phyloP scores from a whole-genome alignment of 2,329 filamentous ascomycete genomes.

The Pseudogymnoascus pannorum region DNA sequence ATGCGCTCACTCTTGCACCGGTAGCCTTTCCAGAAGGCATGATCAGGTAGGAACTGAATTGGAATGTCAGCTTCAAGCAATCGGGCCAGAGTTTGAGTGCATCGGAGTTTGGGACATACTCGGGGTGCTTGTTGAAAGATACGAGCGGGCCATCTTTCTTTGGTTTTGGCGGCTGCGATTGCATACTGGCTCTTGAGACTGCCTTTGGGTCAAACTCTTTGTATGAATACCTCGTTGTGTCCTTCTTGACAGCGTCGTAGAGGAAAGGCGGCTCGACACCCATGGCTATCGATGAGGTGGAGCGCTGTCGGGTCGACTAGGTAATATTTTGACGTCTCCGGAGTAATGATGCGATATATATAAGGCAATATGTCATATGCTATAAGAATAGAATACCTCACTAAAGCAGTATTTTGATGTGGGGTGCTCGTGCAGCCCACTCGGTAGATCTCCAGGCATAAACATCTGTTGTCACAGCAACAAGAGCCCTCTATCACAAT shows the following conservation, averaged over 20 bases:
- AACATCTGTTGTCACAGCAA: conserved; percentile 7
- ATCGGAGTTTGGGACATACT: conserved; percentile 48
- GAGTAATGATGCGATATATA: neutral
- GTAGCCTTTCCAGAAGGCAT: conserved; percentile 54
- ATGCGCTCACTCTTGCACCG: conserved; percentile 59
- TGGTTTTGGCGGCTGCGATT: conserved; percentile 51
- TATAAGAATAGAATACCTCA: neutral
- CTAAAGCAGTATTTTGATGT: neutral
- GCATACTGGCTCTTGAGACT: conserved; percentile 70
- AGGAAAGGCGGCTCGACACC: conserved; percentile 61
- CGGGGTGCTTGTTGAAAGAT: conserved; percentile 78
- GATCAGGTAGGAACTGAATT: conserved; percentile 47
- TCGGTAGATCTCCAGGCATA: neutral
- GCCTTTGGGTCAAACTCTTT: conserved; percentile 78
- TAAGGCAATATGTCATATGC: neutral
- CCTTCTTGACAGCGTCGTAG: conserved; percentile 50
- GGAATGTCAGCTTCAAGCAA: conserved; percentile 11
- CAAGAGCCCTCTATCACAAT: conserved; percentile 3
- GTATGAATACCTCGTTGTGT: conserved; percentile 42
- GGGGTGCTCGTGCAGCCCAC: conserved; percentile 1
- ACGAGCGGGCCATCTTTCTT: conserved; percentile 70
- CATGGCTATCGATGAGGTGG: conserved; percentile 32
- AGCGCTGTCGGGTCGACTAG: neutral
- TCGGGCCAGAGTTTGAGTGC: too few relatives aligned
- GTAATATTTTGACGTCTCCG: neutral